Evolutionary conservation across 2,329 filamentous ascomycete genomes (phyloP).

Genomic region (Venturia oleaginea): DNA sequence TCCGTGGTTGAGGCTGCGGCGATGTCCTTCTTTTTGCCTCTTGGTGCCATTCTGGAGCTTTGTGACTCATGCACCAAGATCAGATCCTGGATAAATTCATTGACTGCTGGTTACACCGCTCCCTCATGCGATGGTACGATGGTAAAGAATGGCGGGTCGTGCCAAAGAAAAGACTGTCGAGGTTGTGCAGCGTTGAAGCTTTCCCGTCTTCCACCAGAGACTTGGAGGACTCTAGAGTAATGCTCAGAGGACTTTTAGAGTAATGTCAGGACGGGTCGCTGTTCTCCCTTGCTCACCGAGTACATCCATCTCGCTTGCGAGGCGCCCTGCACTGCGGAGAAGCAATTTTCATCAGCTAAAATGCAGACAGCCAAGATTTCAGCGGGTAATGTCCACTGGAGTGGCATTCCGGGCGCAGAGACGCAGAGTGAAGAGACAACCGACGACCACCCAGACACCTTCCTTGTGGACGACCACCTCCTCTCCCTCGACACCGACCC

Average conservation of each 20-base stretch:
- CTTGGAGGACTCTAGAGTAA: too few relatives aligned
- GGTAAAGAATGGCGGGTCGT: neutral
- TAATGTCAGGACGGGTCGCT: too few relatives aligned
- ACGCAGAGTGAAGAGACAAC: neutral
- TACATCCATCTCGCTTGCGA: neutral
- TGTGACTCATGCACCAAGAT: too few relatives aligned
- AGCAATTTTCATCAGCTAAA: neutral
- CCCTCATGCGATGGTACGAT: neutral
- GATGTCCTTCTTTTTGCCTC: constrained; percentile 4
- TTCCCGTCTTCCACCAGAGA: neutral
- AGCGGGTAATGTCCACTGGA: neutral
- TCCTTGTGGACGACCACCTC: neutral
- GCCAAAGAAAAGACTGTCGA: neutral
- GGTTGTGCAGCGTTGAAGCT: neutral
- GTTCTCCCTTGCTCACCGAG: neutral
- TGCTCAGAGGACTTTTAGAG: too few relatives aligned
- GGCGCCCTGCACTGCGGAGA: neutral
- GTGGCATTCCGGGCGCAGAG: neutral
- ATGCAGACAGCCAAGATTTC: constrained; percentile 6
- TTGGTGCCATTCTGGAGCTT: constrained; percentile 8
- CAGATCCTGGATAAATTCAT: neutral
- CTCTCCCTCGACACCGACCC: neutral
- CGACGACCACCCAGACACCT: neutral
- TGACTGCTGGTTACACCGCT: neutral
- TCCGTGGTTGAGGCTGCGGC: neutral